A percentile compares a stretch with the other conserved stretches of the same genome.
Conservation (phyloP, 164 flowering plant genomes). For the Aristolochia californica region DNA sequence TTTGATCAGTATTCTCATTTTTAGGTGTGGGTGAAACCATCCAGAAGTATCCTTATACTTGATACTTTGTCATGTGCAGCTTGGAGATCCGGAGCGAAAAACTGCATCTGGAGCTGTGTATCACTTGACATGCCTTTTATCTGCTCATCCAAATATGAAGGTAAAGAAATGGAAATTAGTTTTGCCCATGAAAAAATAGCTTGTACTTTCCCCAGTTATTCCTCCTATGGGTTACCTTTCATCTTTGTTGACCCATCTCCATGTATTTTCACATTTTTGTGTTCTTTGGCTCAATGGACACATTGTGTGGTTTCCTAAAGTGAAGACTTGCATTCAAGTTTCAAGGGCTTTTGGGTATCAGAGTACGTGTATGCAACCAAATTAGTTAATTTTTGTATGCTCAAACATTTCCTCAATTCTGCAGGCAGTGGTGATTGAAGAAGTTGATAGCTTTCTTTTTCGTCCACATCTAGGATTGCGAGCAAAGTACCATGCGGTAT, state of each 20-base stretch:
- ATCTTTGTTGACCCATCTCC: no score
- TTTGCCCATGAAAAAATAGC: not conserved
- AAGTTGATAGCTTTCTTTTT: slow-evolving; percentile 90
- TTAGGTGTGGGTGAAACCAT: no score
- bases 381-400: no score
- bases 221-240: no score
- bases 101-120: slow-evolving; percentile 85
- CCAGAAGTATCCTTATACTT: not conserved
- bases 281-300: no score
- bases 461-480: slow-evolving; percentile 75
- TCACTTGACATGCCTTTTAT: slow-evolving; percentile 66
- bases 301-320: no score
- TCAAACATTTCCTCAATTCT: slow-evolving; percentile 2
- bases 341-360: no score
- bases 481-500: slow-evolving; percentile 89
- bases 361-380: no score
- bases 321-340: no score
- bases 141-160: slow-evolving; percentile 97
- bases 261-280: no score
- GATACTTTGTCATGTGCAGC: slow-evolving; percentile 31
- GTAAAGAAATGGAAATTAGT: slow-evolving; percentile 18
- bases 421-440: slow-evolving; percentile 92
- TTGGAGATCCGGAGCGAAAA: slow-evolving; percentile 91
- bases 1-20: no score
- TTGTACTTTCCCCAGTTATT: no score